phyloP scores from a whole-genome alignment of 2,329 filamentous ascomycete genomes.

The Raffaelea arxii region DNA sequence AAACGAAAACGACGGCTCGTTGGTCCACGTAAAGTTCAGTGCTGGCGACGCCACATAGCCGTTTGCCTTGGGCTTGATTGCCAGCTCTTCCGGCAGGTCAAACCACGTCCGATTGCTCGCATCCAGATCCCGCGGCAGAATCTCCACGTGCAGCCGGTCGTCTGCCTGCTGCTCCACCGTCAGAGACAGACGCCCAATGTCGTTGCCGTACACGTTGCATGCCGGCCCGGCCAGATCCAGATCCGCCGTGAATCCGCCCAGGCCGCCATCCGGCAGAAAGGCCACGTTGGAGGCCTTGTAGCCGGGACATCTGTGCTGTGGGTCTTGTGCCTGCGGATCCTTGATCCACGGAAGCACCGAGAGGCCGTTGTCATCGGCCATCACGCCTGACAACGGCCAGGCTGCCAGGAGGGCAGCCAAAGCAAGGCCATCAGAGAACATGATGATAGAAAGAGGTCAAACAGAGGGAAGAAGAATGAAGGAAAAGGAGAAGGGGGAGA shows the following conservation, averaged over 20 bases:
- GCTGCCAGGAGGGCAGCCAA: too few species aligned
- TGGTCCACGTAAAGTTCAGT: slow-evolving; percentile 42
- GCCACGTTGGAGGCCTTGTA: slow-evolving; percentile 54
- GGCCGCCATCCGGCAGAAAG: slow-evolving; percentile 11
- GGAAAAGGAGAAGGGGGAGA: neutral
- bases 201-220: slow-evolving; percentile 72
- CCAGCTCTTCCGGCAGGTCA: slow-evolving; percentile 51
- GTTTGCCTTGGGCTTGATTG: slow-evolving; percentile 40
- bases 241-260: slow-evolving; percentile 52
- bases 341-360: slow-evolving; percentile 51
- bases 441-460: too few species aligned
- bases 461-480: too few species aligned
- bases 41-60: slow-evolving; percentile 23
- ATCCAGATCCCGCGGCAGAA: slow-evolving; percentile 53
- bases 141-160: slow-evolving; percentile 60
- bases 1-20: slow-evolving; percentile 40
- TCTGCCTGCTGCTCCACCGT: slow-evolving; percentile 40
- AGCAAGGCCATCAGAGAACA: too few species aligned
- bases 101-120: slow-evolving; percentile 57
- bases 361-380: slow-evolving; percentile 34
- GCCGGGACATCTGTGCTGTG: slow-evolving; percentile 57
- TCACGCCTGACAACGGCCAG: neutral
- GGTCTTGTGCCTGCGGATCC: slow-evolving; percentile 53
- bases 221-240: slow-evolving; percentile 58
- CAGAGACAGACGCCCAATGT: slow-evolving; percentile 57